Percentiles rank a stretch among this genome's conserved stretches.
These are phyloP conservation scores for Pholiota molesta DNA, from an alignment of 768 basidiomycete species.

Conservation along the genomic window DNA sequence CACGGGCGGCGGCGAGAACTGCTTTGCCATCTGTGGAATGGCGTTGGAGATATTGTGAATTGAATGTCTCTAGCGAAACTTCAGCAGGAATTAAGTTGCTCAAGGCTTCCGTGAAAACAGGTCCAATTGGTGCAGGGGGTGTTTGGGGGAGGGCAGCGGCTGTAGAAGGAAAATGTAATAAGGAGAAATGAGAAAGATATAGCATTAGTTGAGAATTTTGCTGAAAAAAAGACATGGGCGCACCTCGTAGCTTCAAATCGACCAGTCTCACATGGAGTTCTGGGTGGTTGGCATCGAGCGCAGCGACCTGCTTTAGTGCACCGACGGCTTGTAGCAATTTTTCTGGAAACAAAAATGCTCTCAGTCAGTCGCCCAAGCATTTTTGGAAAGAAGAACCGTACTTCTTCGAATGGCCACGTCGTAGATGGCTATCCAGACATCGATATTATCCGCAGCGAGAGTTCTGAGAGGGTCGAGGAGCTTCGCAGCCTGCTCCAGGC, in stretches of 20 bases:
- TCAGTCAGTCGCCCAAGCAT: constrained; percentile 2
- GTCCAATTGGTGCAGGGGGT: constrained; percentile 47
- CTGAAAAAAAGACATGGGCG: constrained; percentile 15
- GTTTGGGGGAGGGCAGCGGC: constrained; percentile 48
- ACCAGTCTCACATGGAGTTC: constrained; percentile 73
- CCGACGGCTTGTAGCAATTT: constrained; percentile 79
- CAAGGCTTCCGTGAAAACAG: constrained; percentile 51
- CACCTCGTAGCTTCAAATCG: constrained; percentile 62
- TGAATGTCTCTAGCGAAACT: constrained; percentile 65
- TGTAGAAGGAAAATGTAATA: constrained; percentile 23
- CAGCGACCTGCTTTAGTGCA: constrained; percentile 61
- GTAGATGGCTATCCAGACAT: constrained; percentile 75
- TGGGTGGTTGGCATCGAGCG: constrained; percentile 57
- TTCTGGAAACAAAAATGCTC: constrained; percentile 44
- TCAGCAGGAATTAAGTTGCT: constrained; percentile 57
- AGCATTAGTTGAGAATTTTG: background rate
- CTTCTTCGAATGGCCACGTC: constrained; percentile 85
- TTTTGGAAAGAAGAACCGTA: constrained; percentile 38
- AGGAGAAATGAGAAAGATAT: constrained; percentile 4
- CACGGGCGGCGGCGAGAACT: constrained; percentile 68
- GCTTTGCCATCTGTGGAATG: constrained; percentile 53
- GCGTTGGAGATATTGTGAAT: constrained; percentile 74
- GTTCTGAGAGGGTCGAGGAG: constrained; percentile 64
- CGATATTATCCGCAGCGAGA: constrained; percentile 54
- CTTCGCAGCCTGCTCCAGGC: constrained; percentile 77